Base-by-base conservation (phyloP, 2,329 filamentous ascomycete species). In the Penicillium sp. region DNA sequence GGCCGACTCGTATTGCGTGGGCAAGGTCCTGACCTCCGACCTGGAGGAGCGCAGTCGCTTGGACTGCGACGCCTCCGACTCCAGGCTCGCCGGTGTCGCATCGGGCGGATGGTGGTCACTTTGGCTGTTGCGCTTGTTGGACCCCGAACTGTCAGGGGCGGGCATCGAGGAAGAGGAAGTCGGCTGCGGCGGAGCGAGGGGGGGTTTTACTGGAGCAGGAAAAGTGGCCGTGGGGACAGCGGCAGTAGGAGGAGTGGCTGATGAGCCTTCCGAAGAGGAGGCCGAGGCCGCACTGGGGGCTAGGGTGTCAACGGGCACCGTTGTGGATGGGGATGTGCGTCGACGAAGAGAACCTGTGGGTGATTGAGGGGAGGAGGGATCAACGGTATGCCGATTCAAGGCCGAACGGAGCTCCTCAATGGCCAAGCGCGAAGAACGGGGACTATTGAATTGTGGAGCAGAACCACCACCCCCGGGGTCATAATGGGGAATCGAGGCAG, bases 1-100 rank as follows among this genome's bases (percentile, higher is more conserved):
- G 62, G 87, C 94, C 8, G 81, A 72, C 64, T 95, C 88, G 64
- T 98, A 98, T 56, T 77, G 76, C 44, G 77, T 67, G 1, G 93
- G 72, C 43, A 75, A 76, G 41, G 75, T 53, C 57, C 80, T 82
- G 38, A 72, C 56, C 2, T 64, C 66, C 3, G 72, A 68, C 10
- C 69, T 66, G 11, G 66, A 63, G 3, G 70, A 62, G 31, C 72
- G 68, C 19, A 67, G 54, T 26, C 74, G 70, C 55, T 79, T 79
- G 2, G 71, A 54, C 26, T 63, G 56, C 13, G 63, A 63, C 13
- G 59, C 58, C 34, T 63, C 60, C 3, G 49, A 48, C 18, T 62
- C 57, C 20, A 47, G 40, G 27, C 44, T 50, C 28, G 39, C 41
- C 41, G 58, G 56, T 17, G 47, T 47, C 29, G 45, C 53, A 43